These are phyloP conservation scores for Glycine latifolia DNA, from an alignment of 306 rosid species.

Conservation along the genomic window DNA sequence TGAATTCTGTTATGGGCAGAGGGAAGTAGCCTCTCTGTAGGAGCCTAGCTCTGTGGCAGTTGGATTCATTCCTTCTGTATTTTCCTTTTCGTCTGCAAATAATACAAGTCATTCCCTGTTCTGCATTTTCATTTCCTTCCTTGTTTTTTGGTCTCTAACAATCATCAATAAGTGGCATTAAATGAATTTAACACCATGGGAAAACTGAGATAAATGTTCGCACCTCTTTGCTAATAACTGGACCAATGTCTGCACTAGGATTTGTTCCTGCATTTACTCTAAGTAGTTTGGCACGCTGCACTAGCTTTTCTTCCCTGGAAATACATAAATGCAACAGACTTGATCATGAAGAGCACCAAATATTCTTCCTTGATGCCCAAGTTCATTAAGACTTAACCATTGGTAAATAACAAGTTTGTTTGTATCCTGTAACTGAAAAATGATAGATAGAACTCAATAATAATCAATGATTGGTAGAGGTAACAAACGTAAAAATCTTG, in stretches of 20 bases:
- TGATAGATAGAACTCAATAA: background rate
- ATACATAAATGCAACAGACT: conserved; percentile 37
- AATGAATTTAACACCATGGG: conserved; percentile 17
- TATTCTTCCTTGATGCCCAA: conserved; percentile 18
- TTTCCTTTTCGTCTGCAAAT: no score
- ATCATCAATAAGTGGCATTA: background rate
- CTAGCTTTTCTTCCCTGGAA: conserved; percentile 69
- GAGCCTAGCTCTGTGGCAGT: no score
- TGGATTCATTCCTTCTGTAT: no score
- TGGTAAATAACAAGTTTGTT: background rate
- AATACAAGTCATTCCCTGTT: no score
- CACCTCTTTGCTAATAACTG: conserved; percentile 76
- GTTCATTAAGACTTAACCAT: conserved; percentile 1
- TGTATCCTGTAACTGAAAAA: conserved; percentile 1
- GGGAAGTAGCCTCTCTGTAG: no score
- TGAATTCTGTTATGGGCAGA: no score
- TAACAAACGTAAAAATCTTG: background rate
- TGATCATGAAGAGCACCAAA: conserved; percentile 22
- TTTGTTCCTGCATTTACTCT: conserved; percentile 74
- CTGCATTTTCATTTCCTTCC: no score
- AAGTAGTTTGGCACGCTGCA: conserved; percentile 61
- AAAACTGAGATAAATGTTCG: conserved; percentile 28
- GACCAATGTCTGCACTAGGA: conserved; percentile 74
- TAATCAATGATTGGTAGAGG: background rate
- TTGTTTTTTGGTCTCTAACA: no score